Evolutionary conservation across 208 protist genomes (phyloP).

Genomic region (Vickermania spadyakhi): DNA sequence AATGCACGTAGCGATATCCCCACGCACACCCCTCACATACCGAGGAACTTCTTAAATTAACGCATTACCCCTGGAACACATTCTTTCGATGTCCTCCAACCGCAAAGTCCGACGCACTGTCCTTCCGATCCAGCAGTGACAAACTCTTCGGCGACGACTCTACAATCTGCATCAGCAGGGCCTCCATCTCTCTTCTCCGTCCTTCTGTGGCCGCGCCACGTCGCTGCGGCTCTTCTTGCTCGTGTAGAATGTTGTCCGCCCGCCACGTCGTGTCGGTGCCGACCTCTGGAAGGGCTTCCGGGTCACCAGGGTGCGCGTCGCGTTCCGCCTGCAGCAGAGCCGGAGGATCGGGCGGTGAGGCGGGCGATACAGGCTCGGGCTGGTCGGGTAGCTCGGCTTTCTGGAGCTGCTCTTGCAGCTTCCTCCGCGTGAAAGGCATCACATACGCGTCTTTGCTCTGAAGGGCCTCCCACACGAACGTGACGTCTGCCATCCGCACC

Average conservation of each 20-base stretch:
- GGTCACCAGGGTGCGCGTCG: no score
- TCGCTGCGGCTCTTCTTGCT: slow-evolving; percentile 12
- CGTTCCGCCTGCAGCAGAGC: slow-evolving; percentile 18
- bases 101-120: slow-evolving; percentile 78
- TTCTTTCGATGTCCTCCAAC: slow-evolving; percentile 71
- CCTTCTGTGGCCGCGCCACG: neutral
- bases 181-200: no score
- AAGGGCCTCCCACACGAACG: slow-evolving; percentile 39
- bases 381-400: no score
- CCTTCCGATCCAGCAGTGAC: slow-evolving; percentile 80
- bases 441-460: slow-evolving; percentile 65
- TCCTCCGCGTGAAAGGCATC: slow-evolving; percentile 76
- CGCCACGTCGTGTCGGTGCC: slow-evolving; percentile 4
- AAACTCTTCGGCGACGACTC: slow-evolving; percentile 52
- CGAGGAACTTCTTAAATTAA: no score
- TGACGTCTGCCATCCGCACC: slow-evolving; percentile 21
- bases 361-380: no score
- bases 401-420: slow-evolving; percentile 26
- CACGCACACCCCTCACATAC: no score
- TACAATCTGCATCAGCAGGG: slow-evolving; percentile 38
- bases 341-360: no score
- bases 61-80: no score
- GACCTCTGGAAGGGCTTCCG: no score
- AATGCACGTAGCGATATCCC: no score
- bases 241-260: neutral